Percentiles rank a stretch among this genome's conserved stretches.
These are phyloP conservation scores for Pleurotus ostreatus DNA, from an alignment of 768 basidiomycete genomes.

Conservation along the genomic window DNA sequence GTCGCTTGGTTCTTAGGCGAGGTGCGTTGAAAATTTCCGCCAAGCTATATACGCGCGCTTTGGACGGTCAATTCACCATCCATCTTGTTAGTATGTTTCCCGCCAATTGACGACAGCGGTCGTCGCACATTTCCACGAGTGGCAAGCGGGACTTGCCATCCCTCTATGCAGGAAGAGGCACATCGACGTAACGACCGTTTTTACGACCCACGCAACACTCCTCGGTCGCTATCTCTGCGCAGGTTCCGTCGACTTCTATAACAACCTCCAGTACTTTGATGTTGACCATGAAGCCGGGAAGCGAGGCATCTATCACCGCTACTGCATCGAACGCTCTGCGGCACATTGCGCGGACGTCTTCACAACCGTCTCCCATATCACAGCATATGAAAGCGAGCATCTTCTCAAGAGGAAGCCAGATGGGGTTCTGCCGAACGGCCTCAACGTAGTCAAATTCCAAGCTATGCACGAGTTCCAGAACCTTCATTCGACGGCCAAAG, in stretches of 20 bases:
- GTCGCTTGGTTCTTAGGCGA: conserved; percentile 99
- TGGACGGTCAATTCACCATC: neutral
- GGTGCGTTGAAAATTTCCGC: conserved; percentile 39
- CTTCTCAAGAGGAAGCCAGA: conserved; percentile 96
- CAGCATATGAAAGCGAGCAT: conserved; percentile 96
- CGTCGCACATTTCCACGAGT: conserved; percentile 98
- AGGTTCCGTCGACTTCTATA: conserved; percentile 98
- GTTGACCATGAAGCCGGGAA: conserved; percentile 99
- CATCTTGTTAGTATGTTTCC: conserved; percentile 59
- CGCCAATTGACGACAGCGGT: conserved; percentile 83
- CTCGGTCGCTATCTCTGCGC: conserved; percentile 98
- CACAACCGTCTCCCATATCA: conserved; percentile 97
- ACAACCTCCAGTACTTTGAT: conserved; percentile 98
- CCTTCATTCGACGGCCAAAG: conserved; percentile 85
- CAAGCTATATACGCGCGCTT: neutral
- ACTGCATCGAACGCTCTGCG: conserved; percentile 95
- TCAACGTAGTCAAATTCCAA: conserved; percentile 98
- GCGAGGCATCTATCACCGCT: conserved; percentile 95
- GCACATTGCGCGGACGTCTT: conserved; percentile 97
- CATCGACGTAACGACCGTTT: conserved; percentile 97
- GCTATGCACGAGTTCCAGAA: conserved; percentile 99
- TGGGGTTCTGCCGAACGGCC: conserved; percentile 93
- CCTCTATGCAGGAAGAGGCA: conserved; percentile 93
- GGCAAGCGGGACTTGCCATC: conserved; percentile 97
- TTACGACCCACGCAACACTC: conserved; percentile 97